phyloP scores from a whole-genome alignment of 106 monocot species.

The Agapanthus africanus region DNA sequence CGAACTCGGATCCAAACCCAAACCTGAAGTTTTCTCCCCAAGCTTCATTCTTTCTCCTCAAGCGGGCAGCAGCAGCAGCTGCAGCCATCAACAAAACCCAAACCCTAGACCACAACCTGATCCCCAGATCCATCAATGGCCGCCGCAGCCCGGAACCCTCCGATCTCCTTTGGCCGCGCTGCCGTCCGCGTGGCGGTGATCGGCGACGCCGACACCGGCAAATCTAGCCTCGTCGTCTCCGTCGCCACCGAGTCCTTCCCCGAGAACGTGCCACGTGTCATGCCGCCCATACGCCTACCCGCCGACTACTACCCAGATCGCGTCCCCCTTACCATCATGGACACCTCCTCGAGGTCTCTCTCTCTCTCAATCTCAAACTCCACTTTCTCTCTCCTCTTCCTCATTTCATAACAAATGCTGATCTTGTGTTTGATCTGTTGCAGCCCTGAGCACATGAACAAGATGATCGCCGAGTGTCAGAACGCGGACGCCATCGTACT shows the following conservation, averaged over 20 bases:
- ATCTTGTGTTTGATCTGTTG: neutral
- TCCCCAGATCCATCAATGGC: too few relatives aligned
- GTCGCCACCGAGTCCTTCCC: conserved; percentile 90
- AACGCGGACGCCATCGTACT: conserved; percentile 75
- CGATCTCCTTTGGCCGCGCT: conserved; percentile 36
- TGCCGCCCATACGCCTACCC: conserved; percentile 86
- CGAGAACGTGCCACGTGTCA: conserved; percentile 55
- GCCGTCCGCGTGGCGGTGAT: conserved; percentile 77
- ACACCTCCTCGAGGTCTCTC: conserved; percentile 65
- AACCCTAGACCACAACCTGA: too few relatives aligned
- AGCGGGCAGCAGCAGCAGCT: too few relatives aligned
- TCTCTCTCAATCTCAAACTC: conserved; percentile 1
- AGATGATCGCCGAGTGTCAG: conserved; percentile 60
- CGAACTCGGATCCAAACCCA: too few relatives aligned
- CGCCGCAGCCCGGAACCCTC: too few relatives aligned
- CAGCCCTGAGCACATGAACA: conserved; percentile 64
- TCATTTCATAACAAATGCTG: too few relatives aligned
- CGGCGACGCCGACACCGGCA: conserved; percentile 73
- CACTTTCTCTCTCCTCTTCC: too few relatives aligned
- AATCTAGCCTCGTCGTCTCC: conserved; percentile 89
- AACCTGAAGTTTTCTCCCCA: too few relatives aligned
- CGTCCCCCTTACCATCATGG: conserved; percentile 96
- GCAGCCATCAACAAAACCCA: too few relatives aligned
- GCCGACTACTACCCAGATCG: conserved; percentile 91
- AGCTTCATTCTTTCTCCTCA: too few relatives aligned